Percentiles rank a stretch among this genome's conserved stretches.
phyloP scores from a whole-genome alignment of 2,329 filamentous ascomycete genomes.

The Aspergillus ibericus region DNA sequence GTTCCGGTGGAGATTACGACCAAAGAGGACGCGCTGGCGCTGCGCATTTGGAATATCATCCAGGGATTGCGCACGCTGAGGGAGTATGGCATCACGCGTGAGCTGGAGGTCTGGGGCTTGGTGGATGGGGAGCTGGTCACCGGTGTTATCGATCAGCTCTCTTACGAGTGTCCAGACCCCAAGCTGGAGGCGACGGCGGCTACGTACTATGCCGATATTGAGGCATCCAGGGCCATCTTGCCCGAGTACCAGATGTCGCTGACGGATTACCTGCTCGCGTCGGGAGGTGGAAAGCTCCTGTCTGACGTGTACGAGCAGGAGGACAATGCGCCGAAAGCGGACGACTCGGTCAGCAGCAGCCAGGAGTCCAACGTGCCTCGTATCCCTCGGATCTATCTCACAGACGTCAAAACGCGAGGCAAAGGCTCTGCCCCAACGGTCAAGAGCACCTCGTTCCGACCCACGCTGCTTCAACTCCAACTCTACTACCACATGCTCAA shows the following conservation, averaged over 20 bases:
- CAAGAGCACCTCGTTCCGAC: slow-evolving; percentile 63
- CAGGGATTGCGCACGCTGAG: slow-evolving; percentile 76
- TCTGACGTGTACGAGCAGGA: slow-evolving; percentile 31
- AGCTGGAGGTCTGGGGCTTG: slow-evolving; percentile 81
- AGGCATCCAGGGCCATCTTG: slow-evolving; percentile 35
- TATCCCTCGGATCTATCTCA: slow-evolving; percentile 64
- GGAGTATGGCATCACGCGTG: slow-evolving; percentile 69
- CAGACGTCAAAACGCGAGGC: slow-evolving; percentile 81
- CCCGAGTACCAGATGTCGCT: slow-evolving; percentile 49
- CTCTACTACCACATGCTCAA: slow-evolving; percentile 85
- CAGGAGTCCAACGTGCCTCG: slow-evolving; percentile 23
- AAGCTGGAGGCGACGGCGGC: slow-evolving; percentile 64
- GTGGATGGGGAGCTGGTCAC: slow-evolving; percentile 81
- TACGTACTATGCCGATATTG: slow-evolving; percentile 39
- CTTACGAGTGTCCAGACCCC: slow-evolving; percentile 71
- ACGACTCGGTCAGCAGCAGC: slow-evolving; percentile 15
- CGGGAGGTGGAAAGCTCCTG: slow-evolving; percentile 36
- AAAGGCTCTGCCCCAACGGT: slow-evolving; percentile 62
- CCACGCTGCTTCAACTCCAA: slow-evolving; percentile 82
- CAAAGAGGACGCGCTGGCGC: slow-evolving; percentile 78
- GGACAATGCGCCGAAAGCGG: slow-evolving; percentile 8
- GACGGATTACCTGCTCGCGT: slow-evolving; percentile 45
- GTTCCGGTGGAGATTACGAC: slow-evolving; percentile 70
- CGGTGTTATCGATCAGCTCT: slow-evolving; percentile 85
- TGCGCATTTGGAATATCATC: slow-evolving; percentile 87